Percentiles rank a stretch among this genome's conserved stretches.
Evolutionary conservation across 306 rosid genomes (phyloP).

Genomic region (Prunus armeniaca): DNA sequence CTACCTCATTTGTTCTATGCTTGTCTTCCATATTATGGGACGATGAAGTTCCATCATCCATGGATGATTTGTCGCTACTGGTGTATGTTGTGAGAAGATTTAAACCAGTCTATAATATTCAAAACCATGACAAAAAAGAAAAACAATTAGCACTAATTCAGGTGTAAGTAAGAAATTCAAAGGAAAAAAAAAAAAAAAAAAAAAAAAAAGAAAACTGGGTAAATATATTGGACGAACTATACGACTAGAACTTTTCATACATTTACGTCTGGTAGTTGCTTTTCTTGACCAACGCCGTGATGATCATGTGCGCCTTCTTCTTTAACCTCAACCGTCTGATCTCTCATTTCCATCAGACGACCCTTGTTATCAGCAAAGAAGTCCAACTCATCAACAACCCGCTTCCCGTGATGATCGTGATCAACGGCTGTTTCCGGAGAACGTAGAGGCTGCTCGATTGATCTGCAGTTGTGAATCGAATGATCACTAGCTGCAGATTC

Average conservation of each 20-base stretch:
- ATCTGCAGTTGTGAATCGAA: slow-evolving; percentile 1
- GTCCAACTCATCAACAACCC: slow-evolving; percentile 47
- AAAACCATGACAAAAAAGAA: neutral
- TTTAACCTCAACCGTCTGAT: slow-evolving; percentile 14
- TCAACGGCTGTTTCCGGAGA: neutral
- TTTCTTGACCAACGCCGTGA: slow-evolving; percentile 8
- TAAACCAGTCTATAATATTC: slow-evolving; percentile 46
- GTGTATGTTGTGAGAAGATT: slow-evolving; percentile 50
- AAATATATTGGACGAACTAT: neutral
- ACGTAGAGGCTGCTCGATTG: neutral
- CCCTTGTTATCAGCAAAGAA: slow-evolving; percentile 37
- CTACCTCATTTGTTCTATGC: slow-evolving; percentile 21
- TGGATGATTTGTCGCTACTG: slow-evolving; percentile 26
- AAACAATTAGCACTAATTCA: neutral
- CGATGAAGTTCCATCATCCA: slow-evolving; percentile 33
- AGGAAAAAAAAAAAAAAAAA: neutral
- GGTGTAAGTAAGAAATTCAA: neutral
- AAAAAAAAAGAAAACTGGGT: neutral
- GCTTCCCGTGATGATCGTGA: slow-evolving; percentile 12
- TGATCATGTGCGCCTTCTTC: slow-evolving; percentile 6
- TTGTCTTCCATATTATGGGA: slow-evolving; percentile 27
- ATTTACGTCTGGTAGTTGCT: slow-evolving; percentile 33
- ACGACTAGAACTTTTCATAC: slow-evolving; percentile 10
- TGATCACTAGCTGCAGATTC: slow-evolving; percentile 22
- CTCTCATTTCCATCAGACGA: neutral